Evolutionary conservation across 768 basidiomycete species (phyloP), one percentile per base, ranked within the genome.

Genomic region (Lyophyllum shimeji): DNA sequence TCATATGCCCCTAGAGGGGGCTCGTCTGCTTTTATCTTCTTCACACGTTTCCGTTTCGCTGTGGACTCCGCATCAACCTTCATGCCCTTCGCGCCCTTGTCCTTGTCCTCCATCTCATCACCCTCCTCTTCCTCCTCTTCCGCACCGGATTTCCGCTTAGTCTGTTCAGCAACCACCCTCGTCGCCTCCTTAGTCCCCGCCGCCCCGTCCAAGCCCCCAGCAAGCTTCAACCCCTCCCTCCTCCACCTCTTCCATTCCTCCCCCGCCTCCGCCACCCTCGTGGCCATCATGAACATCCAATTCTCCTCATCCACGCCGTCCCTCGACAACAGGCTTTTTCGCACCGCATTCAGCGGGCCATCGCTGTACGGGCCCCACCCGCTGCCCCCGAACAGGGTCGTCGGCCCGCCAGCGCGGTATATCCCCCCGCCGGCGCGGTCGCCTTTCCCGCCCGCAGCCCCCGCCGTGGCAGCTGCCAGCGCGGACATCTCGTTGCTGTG

Each of bases 351-450:
- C 56, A 93, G 74, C 0, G 92, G 93, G 0, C 92, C 92, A 63
- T 93, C 91, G 54, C 90, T 91, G 69, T 86, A 96, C 0, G 95
- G 93, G 1, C 93, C 92, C 77, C 86, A 82, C 0, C 95, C 95
- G 15, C 79, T 79, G 0, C 82, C 82, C 17, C 91, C 95, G 62
- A 97, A 98, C 43, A 95, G 82, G 0, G 96, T 98, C 1, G 95
- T 96, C 0, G 94, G 90, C 0, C 95, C 95, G 0, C 95, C 94
- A 0, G 93, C 86, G 44, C 91, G 87, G 73, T 96, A 97, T 44
- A 95, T 82, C 0, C 90, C 77, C 17, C 83, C 82, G 8, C 81
- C 78, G 17, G 72, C 66, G 21, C 82, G 75, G 39, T 80, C 81
- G 53, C 69, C 74, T 63, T 79, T 76, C 58, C 68, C 71, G 11